Base-by-base conservation (phyloP, 805 yeast genomes). In the Teunomyces aglyptinius region DNA sequence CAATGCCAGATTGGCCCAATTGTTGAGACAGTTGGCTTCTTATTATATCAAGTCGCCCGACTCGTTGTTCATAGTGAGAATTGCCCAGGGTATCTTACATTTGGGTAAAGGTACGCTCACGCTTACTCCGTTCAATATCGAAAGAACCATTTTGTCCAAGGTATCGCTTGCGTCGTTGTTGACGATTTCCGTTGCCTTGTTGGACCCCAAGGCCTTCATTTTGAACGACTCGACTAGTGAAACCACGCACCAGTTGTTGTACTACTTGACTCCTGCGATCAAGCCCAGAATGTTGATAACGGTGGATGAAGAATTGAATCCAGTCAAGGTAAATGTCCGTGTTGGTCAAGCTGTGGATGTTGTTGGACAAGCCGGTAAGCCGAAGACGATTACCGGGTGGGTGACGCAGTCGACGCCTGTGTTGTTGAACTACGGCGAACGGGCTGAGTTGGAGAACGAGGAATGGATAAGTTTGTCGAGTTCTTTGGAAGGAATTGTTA, bases 311-410 rank as follows among this genome's bases (percentile, higher is more conserved):
- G 82, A 86, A 24, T 80, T 92, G 65, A 82, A 90, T 56, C 97
- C 97, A 31, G 71, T 94, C 51, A 92, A 92, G 74, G 98, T 94
- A 7, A 92, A 89, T 55, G 99, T 94, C 7, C 81, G 99, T 63
- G 98, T 94, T 26, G 99, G 99, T 52, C 97, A 92, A 71, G 98
- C 99, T 5, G 98, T 94, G 24, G 99, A 94, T 64, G 89, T 91
- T 33, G 98, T 94, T 51, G 99, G 99, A 28, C 98, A 92, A 67
- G 99, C 98, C 0, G 99, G 99, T 72, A 89, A 89, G 58, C 99
- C 99, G 41, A 94, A 94, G 76, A 91, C 97, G 10, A 94, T 94
- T 41, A 94, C 99, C 3, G 99, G 99, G 31, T 94, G 99, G 99
- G 98, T 94, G 16, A 94, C 99, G 1, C 99, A 94, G 61, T 87